These are phyloP conservation scores for Suillus discolor DNA, from an alignment of 768 basidiomycete genomes.

Conservation along the genomic window DNA sequence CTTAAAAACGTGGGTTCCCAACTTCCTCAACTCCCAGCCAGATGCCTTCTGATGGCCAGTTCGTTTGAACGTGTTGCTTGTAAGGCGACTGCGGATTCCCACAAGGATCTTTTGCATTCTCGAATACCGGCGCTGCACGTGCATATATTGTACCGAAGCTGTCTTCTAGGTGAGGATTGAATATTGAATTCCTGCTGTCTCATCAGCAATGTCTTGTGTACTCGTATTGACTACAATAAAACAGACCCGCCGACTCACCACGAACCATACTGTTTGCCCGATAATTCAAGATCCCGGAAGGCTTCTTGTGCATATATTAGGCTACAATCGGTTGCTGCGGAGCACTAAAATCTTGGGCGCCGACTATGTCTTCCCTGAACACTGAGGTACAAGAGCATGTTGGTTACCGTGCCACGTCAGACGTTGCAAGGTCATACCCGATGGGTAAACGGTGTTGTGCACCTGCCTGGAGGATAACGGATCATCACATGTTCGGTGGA, in stretches of 20 bases:
- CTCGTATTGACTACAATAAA: neutral
- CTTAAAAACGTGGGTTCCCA: neutral
- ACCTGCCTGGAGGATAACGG: neutral
- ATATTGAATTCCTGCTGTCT: neutral
- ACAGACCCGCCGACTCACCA: neutral
- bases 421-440: neutral
- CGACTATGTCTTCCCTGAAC: neutral
- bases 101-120: no score
- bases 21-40: neutral
- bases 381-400: neutral
- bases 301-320: neutral
- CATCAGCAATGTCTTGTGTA: neutral
- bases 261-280: neutral
- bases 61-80: no score
- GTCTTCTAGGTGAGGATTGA: neutral
- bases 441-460: neutral
- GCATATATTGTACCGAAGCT: neutral
- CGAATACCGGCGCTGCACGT: neutral
- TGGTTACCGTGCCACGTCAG: neutral
- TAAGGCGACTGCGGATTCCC: no score
- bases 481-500: neutral
- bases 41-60: rapidly evolving
- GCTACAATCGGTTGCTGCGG: neutral
- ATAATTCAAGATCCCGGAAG: neutral
- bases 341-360: no score